Base-by-base conservation (phyloP, 177 flowering plant species). In the Vitis hybrid region DNA sequence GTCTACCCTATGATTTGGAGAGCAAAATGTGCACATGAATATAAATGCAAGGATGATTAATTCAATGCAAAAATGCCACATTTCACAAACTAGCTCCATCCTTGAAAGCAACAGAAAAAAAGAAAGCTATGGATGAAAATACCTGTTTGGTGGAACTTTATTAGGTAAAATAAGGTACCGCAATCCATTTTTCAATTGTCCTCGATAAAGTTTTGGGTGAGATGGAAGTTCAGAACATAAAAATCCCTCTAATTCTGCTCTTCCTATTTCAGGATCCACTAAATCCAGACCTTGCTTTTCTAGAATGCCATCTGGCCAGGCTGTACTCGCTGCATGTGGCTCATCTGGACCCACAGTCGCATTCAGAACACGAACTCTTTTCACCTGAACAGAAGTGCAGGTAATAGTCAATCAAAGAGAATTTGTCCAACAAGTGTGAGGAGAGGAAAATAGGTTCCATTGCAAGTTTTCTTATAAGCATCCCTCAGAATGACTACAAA, bases 141-240 rank as follows among this genome's bases (percentile, higher is more conserved):
- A 96, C 99, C 99, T 92, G 81, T 87, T 86, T 78, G 92, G 88
- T 52, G 99, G 99, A 78, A 96, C 87, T 80, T 94, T 96, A 78
- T 96, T 96, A 2, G 98, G 98, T 63, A 96, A 82, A 76, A 96
- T 92, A 63, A 94, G 88, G 78, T 88, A 96, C 55, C 91, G 92
- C 9, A 96, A 89, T 48, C 99, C 99, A 84, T 92, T 96, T 76
- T 85, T 88, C 77, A 96, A 77, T 68, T 90, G 90, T 70, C 99
- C 99, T 63, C 97, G 72, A 69, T 88, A 71, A 77, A 96, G 74
- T 81, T 94, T 96, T 15, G 98, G 99, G 75, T 96, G 97, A 82
- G 90, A 78, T n/a, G 92, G 97, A 79, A 96, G 88, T 76, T 85
- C 81, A 69, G 88, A 76, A 73, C 63, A 76, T 66, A 96, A 81